Conservation (phyloP, 106 monocot genomes). For the Allium sativum region DNA sequence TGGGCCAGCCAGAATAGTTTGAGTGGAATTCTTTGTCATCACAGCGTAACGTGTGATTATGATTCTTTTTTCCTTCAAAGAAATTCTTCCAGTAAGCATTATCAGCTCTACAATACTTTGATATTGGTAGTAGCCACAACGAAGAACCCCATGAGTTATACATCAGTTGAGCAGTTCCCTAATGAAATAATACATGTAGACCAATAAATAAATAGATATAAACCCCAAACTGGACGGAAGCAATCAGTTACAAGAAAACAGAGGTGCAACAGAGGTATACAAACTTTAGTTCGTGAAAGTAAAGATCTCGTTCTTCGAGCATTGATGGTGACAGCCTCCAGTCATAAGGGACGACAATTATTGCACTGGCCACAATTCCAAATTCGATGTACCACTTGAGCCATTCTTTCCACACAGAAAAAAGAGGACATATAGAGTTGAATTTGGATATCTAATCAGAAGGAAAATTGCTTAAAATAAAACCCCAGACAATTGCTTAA, state of each 20-base stretch:
- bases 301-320: constrained; percentile 94
- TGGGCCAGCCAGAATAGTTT: constrained; percentile 87
- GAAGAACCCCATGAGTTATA: constrained; percentile 87
- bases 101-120: constrained; percentile 78
- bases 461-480: not conserved
- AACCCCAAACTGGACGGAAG: too few species aligned
- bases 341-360: constrained; percentile 89
- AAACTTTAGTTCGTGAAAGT: constrained; percentile 95
- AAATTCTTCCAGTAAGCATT: constrained; percentile 78
- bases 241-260: not conserved
- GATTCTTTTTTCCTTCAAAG: constrained; percentile 51
- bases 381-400: constrained; percentile 98
- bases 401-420: constrained; percentile 99
- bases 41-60: constrained; percentile 33
- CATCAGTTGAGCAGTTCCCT: constrained; percentile 91
- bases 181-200: constrained; percentile 8
- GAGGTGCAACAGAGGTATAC: constrained; percentile 10
- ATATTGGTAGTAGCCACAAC: constrained; percentile 86
- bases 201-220: too few species aligned
- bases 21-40: constrained; percentile 59
- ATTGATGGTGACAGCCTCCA: constrained; percentile 86
- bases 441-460: not conserved
- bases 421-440: constrained; percentile 77
- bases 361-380: constrained; percentile 97
- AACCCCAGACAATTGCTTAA: not conserved